Evolutionary conservation across 129 eudicot genomes (phyloP), one percentile per base, ranked within the genome.

Genomic region (Lactuca saligna): DNA sequence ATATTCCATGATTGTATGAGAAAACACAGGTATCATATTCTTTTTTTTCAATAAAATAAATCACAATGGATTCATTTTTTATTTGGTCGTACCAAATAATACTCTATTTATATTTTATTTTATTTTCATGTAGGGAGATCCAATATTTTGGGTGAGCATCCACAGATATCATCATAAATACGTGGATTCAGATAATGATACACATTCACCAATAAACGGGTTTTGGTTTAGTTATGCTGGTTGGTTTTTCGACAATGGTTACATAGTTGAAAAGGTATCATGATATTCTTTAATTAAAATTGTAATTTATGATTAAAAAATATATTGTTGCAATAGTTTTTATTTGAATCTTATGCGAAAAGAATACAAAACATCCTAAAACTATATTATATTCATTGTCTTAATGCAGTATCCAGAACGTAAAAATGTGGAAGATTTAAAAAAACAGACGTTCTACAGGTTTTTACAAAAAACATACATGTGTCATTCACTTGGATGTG

Each of bases 111-210:
- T 25, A 25, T 25, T 25, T 25, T 25, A 25, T 25, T 25, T 25
- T 25, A 1, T 25, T 25, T 25, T 25, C 29, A 25, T 25, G 2
- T 37, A 83, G 87, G 74, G 84, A 49, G 80, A 72, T 83, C 87
- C 87, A 72, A 79, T 83, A 65, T 74, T 66, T 44, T 83, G 87
- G 87, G 87, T 83, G 62, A 83, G 87, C 64, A 61, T 77, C 61
- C 87, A 79, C 55, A 80, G 87, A 46, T 69, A 75, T 54, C 87
- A 83, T 55, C 87, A 83, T 53, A 79, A 79, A 35, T 83, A 38
- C 37, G 80, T 70, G 20, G 87, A 83, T 51, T 65, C 82, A 8
- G 76, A 79, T n/a, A 79, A 73, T 67, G 29, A 25, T 25, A 25
- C 29, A 25, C 29, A 25, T 25, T 25, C 29, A 25, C 29, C 29